Conservation (phyloP, 1,284 basidiomycete genomes). For the Ceratobasidium sp. region DNA sequence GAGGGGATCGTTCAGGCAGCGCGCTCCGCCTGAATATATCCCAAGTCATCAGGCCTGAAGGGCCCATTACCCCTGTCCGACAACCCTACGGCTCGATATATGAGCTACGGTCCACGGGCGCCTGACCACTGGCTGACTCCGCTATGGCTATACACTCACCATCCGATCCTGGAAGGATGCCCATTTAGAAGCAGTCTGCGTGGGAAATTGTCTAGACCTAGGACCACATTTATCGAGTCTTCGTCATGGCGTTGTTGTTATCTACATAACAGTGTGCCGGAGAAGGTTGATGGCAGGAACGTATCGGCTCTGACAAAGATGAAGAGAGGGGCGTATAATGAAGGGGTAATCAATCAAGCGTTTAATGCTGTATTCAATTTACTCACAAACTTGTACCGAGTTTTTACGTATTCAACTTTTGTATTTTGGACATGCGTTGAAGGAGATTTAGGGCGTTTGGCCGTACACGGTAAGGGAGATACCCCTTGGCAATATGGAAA, state of each 20-base stretch:
- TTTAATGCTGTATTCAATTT: too few relatives aligned
- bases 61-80: background rate
- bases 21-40: background rate
- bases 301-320: conserved; percentile 13
- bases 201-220: background rate
- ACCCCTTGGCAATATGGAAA: too few relatives aligned
- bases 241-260: background rate
- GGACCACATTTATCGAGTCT: background rate
- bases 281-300: background rate
- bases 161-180: conserved; percentile 17
- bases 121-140: background rate
- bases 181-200: background rate
- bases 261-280: background rate
- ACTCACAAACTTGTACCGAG: too few relatives aligned
- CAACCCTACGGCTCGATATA: conserved; percentile 10
- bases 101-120: background rate
- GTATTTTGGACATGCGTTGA: too few relatives aligned
- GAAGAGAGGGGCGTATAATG: too few relatives aligned
- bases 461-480: too few relatives aligned
- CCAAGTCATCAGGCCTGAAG: background rate
- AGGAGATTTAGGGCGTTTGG: too few relatives aligned
- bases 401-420: too few relatives aligned
- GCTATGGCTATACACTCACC: background rate
- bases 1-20: background rate
- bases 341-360: too few relatives aligned